Evolutionary conservation across 2,329 filamentous ascomycete genomes (phyloP).

Genomic region (Trichophaea hybrida): DNA sequence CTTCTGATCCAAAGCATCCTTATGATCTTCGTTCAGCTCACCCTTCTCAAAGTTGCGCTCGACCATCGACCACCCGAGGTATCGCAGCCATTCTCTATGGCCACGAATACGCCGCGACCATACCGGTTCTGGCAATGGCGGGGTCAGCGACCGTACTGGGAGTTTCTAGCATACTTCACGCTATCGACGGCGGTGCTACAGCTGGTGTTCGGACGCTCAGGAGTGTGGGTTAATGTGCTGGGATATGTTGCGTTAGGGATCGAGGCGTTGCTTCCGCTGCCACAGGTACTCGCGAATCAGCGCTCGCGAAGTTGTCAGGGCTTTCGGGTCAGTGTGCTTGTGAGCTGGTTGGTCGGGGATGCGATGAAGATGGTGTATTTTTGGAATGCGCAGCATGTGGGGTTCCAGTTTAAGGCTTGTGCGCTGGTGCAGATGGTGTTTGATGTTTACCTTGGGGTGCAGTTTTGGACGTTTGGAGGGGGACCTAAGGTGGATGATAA

Average conservation of each 20-base stretch:
- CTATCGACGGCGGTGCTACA: conserved; percentile 48
- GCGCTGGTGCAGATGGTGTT: conserved; percentile 68
- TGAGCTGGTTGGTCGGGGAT: conserved; percentile 66
- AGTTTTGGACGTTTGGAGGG: conserved; percentile 57
- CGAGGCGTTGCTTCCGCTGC: conserved; percentile 68
- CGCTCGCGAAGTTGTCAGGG: conserved; percentile 57
- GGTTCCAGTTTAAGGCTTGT: conserved; percentile 67
- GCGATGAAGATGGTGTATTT: conserved; percentile 83
- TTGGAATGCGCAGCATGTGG: conserved; percentile 53
- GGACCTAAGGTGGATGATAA: conserved; percentile 30
- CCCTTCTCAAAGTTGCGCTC: conserved; percentile 53
- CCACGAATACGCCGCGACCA: conserved; percentile 41
- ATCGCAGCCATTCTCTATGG: conserved; percentile 20
- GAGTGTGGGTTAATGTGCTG: conserved; percentile 50
- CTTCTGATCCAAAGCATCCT: conserved; percentile 32
- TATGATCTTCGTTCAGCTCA: conserved; percentile 49
- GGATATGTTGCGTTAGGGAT: conserved; percentile 64
- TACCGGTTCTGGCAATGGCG: conserved; percentile 78
- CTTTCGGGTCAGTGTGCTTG: conserved; percentile 60
- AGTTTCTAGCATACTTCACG: conserved; percentile 56
- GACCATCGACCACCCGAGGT: conserved; percentile 49
- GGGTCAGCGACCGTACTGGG: conserved; percentile 59
- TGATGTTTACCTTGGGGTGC: conserved; percentile 57
- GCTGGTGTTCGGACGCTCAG: conserved; percentile 47
- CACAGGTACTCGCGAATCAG: conserved; percentile 60